Conservation (phyloP, 441 rosid genomes). For the Lepidium campestre region DNA sequence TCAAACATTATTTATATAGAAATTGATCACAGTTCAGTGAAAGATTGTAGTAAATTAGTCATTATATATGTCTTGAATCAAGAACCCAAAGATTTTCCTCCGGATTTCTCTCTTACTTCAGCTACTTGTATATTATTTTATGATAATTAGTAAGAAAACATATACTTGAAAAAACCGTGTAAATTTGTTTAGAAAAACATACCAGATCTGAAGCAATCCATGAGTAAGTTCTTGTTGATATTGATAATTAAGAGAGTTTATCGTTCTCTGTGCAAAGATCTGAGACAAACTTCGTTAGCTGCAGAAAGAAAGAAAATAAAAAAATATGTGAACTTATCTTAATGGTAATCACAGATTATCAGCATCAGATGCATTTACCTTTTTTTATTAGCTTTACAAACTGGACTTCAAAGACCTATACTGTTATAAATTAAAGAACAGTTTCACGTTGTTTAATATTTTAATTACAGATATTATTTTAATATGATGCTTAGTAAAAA, state of each 20-base stretch:
- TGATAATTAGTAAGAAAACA: background rate
- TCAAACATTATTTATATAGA: background rate
- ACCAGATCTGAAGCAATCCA: constrained; percentile 13
- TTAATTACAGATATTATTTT: background rate
- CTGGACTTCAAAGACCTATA: background rate
- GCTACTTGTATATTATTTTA: background rate
- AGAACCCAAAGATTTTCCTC: constrained; percentile 10
- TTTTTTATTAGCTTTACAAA: constrained; percentile 5
- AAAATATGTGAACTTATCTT: constrained; percentile 4
- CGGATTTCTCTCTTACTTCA: constrained; percentile 14
- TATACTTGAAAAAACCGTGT: background rate
- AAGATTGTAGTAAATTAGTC: background rate
- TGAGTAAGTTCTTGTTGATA: background rate
- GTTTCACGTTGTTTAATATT: background rate
- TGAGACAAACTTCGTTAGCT: background rate
- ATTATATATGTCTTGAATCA: constrained; percentile 17
- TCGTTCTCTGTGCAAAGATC: background rate
- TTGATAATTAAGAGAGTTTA: background rate
- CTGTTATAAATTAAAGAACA: background rate
- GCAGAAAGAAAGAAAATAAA: constrained; percentile 5
- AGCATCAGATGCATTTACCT: background rate
- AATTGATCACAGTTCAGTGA: too few relatives aligned
- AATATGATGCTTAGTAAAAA: too few relatives aligned
- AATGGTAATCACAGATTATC: background rate
- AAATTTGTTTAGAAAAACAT: background rate